These are phyloP conservation scores for Hypoxylon trugodes DNA, from an alignment of 495 filamentous ascomycete species.

Conservation along the genomic window DNA sequence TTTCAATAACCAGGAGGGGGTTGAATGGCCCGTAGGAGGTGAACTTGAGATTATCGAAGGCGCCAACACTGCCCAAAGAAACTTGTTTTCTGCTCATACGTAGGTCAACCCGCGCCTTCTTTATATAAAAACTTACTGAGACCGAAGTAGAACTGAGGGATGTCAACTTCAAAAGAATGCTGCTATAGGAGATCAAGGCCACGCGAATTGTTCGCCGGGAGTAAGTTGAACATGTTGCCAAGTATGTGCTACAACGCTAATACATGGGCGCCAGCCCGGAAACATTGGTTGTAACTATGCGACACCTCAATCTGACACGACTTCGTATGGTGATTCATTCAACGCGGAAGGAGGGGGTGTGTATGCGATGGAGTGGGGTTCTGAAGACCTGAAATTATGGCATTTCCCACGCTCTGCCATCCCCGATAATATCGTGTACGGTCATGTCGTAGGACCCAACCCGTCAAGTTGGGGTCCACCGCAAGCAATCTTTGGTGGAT, in stretches of 20 bases:
- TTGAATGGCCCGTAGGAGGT: constrained; percentile 70
- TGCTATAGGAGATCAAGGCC: constrained; percentile 43
- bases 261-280: constrained; percentile 6
- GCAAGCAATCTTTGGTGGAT: constrained; percentile 41
- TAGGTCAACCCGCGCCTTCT: constrained; percentile 24
- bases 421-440: constrained; percentile 61
- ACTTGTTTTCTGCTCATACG: constrained; percentile 76
- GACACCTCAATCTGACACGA: constrained; percentile 37
- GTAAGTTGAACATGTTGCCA: constrained; percentile 16
- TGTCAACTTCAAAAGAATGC: constrained; percentile 45
- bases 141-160: constrained; percentile 57
- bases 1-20: constrained; percentile 45
- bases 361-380: constrained; percentile 70
- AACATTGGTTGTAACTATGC: constrained; percentile 40
- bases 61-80: constrained; percentile 67
- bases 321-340: constrained; percentile 68
- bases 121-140: constrained; percentile 55
- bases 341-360: constrained; percentile 73
- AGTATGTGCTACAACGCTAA: constrained; percentile 5
- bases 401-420: constrained; percentile 70
- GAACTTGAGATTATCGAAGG: constrained; percentile 89
- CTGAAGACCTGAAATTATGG: constrained; percentile 71
- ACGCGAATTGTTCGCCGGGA: constrained; percentile 31
- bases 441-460: constrained; percentile 62
- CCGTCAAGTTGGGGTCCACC: constrained; percentile 69